Evolutionary conservation across 352 stramenopile genomes (phyloP).

Genomic region (Phytopythium montanum): DNA sequence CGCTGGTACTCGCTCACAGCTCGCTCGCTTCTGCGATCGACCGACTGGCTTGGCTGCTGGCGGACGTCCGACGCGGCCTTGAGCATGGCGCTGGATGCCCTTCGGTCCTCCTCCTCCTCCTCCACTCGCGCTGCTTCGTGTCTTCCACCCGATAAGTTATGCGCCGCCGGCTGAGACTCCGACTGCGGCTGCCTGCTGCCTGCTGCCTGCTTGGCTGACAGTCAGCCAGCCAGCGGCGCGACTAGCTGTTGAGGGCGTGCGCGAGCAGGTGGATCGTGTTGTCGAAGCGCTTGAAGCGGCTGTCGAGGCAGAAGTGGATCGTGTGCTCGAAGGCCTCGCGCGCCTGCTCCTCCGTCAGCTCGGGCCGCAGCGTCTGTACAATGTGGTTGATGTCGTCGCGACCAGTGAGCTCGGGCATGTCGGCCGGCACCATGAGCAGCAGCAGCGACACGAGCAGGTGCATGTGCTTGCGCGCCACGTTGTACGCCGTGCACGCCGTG

Average conservation of each 20-base stretch:
- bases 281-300: conserved; percentile 86
- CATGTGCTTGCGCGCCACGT: conserved; percentile 82
- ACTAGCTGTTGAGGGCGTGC: conserved; percentile 31
- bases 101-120: not conserved
- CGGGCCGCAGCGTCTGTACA: conserved; percentile 65
- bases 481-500: conserved; percentile 71
- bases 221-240: no score
- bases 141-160: conserved; percentile 11
- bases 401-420: conserved; percentile 80
- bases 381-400: conserved; percentile 86
- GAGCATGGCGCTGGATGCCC: not conserved
- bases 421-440: conserved; percentile 84
- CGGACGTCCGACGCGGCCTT: not conserved
- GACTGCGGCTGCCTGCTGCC: not conserved
- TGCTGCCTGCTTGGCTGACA: no score
- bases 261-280: conserved; percentile 83
- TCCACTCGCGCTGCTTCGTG: not conserved
- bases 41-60: no score
- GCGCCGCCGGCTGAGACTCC: not conserved
- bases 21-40: no score
- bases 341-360: conserved; percentile 66
- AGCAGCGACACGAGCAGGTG: conserved; percentile 81
- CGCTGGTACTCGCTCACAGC: no score
- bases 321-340: conserved; percentile 66
- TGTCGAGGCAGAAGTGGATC: conserved; percentile 81